These are phyloP conservation scores for Phellopilus nigrolimitatus DNA, from an alignment of 1,284 basidiomycete species.

Conservation along the genomic window DNA sequence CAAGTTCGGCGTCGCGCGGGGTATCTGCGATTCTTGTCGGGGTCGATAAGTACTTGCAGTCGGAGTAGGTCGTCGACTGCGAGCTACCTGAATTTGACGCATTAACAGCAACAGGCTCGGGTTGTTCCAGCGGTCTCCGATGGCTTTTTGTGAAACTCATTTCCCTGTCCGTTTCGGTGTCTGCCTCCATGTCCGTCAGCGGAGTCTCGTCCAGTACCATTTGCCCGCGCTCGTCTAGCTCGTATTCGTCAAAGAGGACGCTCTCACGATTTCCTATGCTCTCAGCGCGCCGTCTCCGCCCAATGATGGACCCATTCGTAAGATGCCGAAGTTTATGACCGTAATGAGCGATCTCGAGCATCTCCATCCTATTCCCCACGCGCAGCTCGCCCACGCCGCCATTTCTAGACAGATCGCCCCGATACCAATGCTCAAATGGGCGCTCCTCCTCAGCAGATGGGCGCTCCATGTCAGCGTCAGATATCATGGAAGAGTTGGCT, in stretches of 20 bases:
- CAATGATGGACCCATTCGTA: constrained; percentile 23
- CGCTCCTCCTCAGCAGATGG: constrained; percentile 69
- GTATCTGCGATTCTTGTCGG: constrained; percentile 17
- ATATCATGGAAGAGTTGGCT: constrained; percentile 24
- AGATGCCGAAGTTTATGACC: constrained; percentile 47
- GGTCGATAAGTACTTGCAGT: not conserved
- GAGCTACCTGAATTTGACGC: not conserved
- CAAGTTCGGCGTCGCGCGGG: constrained; percentile 16
- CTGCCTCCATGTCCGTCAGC: constrained; percentile 58
- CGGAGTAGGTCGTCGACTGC: constrained; percentile 1
- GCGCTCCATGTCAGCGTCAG: constrained; percentile 31
- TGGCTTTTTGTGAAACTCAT: constrained; percentile 17
- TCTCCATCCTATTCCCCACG: constrained; percentile 65
- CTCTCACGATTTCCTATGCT: constrained; percentile 56
- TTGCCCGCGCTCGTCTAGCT: constrained; percentile 36
- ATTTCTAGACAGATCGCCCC: constrained; percentile 72
- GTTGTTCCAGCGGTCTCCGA: constrained; percentile 4
- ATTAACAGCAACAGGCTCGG: constrained; percentile 5
- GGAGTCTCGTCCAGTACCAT: constrained; percentile 68
- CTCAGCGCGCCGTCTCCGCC: constrained; percentile 29
- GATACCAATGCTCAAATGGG: constrained; percentile 80
- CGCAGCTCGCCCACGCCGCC: constrained; percentile 75
- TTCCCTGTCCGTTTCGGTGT: constrained; percentile 42
- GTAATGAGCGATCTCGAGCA: constrained; percentile 79
- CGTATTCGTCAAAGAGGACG: constrained; percentile 59